Base-by-base conservation (phyloP, 208 protist species). In the Lotmaria passim region DNA sequence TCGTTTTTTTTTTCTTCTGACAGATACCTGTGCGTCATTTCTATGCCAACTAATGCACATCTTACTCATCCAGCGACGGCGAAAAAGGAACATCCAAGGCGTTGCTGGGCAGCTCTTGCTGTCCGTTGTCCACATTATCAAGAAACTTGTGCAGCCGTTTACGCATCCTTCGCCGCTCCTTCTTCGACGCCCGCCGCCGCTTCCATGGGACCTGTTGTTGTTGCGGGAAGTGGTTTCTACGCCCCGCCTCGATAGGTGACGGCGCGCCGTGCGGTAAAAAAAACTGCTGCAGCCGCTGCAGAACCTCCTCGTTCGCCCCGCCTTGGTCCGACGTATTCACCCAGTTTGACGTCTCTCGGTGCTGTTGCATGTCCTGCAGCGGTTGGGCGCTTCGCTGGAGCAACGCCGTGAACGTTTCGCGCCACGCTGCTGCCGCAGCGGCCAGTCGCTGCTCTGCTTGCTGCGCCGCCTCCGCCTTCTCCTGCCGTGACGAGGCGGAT, bases 361-460 rank as follows among this genome's bases (percentile, higher is more conserved):
- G 36, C 55, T 28, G 21, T 1, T 43, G 1, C 15, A 26, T 2
- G 11, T 36, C 23, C 24, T 50, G 21, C 23, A 31, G 23, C 3
- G n/a, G 23, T 7, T 15, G 23, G 36, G 6, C 23, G 23, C 23
- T 47, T 33, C 26, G 8, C 26, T 34, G n/a, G 7, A 52, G 26
- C 8, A 64, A 23, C 30, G 44, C 53, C 34, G 34, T 31, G 19
- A 61, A 67, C 19, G 21, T 52, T 7, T 41, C 46, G 11, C 63
- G 58, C 71, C 71, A 77, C 17, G 63, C 30, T 14, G 36, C 38
- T 10, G 67, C 71, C 0, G 71, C 21, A 3, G 71, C 26, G 19
- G 61, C 63, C 3, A 71, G 62, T 4, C 57, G 47, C 48, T 77
- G 62, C 57, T 77, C 71, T 19, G 63, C 71, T 33, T 41, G 44